Evolutionary conservation across 176 grass and related monocot species (phyloP), one percentile per base, ranked within the genome.

Genomic region (Triticum timopheevii): DNA sequence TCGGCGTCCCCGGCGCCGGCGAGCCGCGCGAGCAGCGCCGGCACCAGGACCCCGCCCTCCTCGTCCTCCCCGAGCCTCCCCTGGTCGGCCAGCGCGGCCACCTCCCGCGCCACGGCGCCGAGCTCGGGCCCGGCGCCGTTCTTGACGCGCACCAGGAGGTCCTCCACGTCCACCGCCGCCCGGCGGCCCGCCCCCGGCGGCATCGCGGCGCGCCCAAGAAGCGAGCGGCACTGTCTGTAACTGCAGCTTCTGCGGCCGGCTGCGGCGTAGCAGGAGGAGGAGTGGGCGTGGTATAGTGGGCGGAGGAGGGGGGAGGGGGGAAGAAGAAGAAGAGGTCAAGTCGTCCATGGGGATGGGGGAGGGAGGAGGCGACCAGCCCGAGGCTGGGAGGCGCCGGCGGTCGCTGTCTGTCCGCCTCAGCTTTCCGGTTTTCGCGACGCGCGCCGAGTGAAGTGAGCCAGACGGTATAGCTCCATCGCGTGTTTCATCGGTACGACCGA

Each of bases 121-220:
- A 91, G 90, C 17, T 88, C 90, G 6, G 24, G 28, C 28, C 83
- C 87, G 7, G 67, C 16, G 35, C 87, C 90, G 47, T 70, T 94
- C 90, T 94, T 92, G 42, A 92, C 85, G 87, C 90, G 81, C 59
- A 94, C 90, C 13, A 92, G 49, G 5, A 94, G 79, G 79, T 92
- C 90, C 90, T 94, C 92, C 44, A 92, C 90, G 10, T 94, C 92
- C 35, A 89, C 81, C 25, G 44, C 44, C 54, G 45, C 35, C 13
- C 71, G 50, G 42, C 45, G 52, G 45, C 17, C 49, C 35, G 72
- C 30, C 22, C 69, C 68, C 15, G 82, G 36, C 19, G 85, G 30
- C 87, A 94, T 94, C 33, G 84, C 73, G 10, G 87, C 73, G 67
- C 31, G 42, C 15, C 54, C 56, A 61, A 40, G 30, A 50, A 75